phyloP scores from a whole-genome alignment of 164 flowering plant species.

The Litsea cubeba region DNA sequence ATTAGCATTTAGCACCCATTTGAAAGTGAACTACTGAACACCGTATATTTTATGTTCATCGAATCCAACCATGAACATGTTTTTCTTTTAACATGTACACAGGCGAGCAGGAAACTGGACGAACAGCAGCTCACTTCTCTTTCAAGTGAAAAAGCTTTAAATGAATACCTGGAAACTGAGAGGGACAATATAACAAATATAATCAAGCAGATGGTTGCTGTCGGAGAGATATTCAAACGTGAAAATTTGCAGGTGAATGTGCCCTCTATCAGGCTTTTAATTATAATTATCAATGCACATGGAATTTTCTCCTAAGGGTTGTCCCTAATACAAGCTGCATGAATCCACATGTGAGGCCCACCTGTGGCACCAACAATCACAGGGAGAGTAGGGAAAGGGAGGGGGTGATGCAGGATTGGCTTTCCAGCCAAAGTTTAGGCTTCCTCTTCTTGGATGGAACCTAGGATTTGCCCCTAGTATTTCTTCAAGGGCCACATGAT shows the following conservation, averaged over 20 bases:
- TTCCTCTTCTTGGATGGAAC: no score
- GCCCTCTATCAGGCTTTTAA: not conserved
- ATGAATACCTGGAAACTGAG: constrained; percentile 60
- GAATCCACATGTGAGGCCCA: no score
- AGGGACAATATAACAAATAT: constrained; percentile 54
- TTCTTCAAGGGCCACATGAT: no score
- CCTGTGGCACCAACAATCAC: no score
- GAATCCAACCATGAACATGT: not conserved
- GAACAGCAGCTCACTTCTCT: constrained; percentile 73
- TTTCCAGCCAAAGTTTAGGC: no score
- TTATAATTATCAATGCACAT: no score
- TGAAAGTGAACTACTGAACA: not conserved
- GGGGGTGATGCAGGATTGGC: no score
- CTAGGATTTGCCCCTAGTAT: no score
- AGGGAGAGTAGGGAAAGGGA: no score
- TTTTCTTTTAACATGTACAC: constrained; percentile 10
- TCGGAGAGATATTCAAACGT: constrained; percentile 79
- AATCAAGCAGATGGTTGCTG: constrained; percentile 77
- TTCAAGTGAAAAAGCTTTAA: constrained; percentile 75
- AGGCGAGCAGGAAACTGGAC: constrained; percentile 67
- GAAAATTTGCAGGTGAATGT: constrained; percentile 70
- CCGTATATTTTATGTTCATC: not conserved
- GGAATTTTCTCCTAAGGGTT: no score
- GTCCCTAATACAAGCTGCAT: no score
- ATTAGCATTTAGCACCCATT: not conserved